These are phyloP conservation scores for Rhizopogon rudus DNA, from an alignment of 768 basidiomycete species.

Conservation along the genomic window DNA sequence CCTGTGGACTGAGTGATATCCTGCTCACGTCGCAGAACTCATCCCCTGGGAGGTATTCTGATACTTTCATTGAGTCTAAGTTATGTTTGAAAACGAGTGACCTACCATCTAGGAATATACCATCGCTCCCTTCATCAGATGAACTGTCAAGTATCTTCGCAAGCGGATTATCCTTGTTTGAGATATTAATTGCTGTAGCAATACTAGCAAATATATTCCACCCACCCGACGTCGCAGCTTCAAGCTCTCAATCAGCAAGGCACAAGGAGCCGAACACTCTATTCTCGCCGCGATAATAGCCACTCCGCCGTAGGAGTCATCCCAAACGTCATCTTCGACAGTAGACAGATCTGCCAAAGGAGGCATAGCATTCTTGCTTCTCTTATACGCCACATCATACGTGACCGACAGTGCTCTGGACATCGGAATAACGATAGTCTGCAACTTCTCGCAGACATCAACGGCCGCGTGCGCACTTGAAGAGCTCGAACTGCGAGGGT, in stretches of 20 bases:
- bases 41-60: conserved; percentile 66
- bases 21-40: conserved; percentile 54
- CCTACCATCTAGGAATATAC: conserved; percentile 44
- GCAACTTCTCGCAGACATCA: conserved; percentile 49
- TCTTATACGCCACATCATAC: conserved; percentile 52
- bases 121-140: conserved; percentile 37
- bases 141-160: conserved; percentile 52
- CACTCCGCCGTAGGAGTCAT: conserved; percentile 46
- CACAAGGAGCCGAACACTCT: conserved; percentile 51
- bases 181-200: neutral
- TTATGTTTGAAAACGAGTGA: neutral
- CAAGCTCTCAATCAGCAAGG: conserved; percentile 47
- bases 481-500: conserved; percentile 6
- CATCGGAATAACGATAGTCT: conserved; percentile 63
- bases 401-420: conserved; percentile 53
- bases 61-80: neutral
- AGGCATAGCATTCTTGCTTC: conserved; percentile 34
- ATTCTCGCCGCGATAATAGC: conserved; percentile 51
- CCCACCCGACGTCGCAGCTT: conserved; percentile 45
- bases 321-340: conserved; percentile 51
- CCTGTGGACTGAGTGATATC: conserved; percentile 40
- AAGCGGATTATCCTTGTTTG: conserved; percentile 34
- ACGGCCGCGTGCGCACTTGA: conserved; percentile 22
- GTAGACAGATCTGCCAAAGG: conserved; percentile 50
- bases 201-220: neutral